Percentiles rank a stretch among this genome's conserved stretches.
These are phyloP conservation scores for Tricharina praecox DNA, from an alignment of 495 filamentous ascomycete species.

Conservation along the genomic window DNA sequence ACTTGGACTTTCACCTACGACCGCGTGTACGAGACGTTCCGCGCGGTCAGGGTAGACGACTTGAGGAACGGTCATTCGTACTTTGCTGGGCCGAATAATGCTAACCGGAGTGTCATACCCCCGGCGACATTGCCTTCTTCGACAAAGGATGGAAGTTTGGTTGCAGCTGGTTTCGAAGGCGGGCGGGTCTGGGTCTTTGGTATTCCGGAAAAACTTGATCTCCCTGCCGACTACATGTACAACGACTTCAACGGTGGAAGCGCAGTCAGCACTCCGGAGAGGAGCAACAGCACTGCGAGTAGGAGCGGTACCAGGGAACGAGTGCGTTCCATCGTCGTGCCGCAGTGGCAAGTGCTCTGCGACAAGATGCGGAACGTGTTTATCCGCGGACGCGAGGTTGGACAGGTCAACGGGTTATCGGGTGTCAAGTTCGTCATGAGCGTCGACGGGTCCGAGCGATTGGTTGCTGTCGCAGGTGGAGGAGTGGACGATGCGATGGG, in stretches of 20 bases:
- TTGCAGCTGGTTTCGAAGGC: slow-evolving; percentile 57
- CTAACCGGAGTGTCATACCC: slow-evolving; percentile 30
- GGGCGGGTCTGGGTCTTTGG: slow-evolving; percentile 68
- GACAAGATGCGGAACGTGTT: slow-evolving; percentile 49
- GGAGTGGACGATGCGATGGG: slow-evolving; percentile 43
- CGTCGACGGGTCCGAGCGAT: slow-evolving; percentile 37
- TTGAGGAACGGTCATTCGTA: slow-evolving; percentile 60
- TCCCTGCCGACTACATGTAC: slow-evolving; percentile 13
- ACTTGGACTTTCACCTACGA: slow-evolving; percentile 71
- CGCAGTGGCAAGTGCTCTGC: slow-evolving; percentile 53
- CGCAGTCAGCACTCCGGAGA: slow-evolving; percentile 5
- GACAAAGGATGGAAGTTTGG: slow-evolving; percentile 51
- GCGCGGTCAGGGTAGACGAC: slow-evolving; percentile 58
- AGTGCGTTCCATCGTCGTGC: slow-evolving; percentile 24
- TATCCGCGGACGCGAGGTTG: slow-evolving; percentile 41
- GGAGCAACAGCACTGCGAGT: slow-evolving; percentile 21
- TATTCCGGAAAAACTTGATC: slow-evolving; percentile 55
- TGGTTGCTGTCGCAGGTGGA: slow-evolving; percentile 61
- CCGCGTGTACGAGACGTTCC: slow-evolving; percentile 54
- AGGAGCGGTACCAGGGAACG: slow-evolving; percentile 8
- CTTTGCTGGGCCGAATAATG: slow-evolving; percentile 50
- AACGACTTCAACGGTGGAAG: not conserved
- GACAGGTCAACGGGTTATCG: slow-evolving; percentile 38
- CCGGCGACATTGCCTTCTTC: slow-evolving; percentile 55
- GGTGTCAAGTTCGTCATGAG: slow-evolving; percentile 47